Percentiles rank a stretch among this genome's conserved stretches.
Evolutionary conservation across 2,329 filamentous ascomycete species (phyloP).

Genomic region (Hyphodiscus sp.): DNA sequence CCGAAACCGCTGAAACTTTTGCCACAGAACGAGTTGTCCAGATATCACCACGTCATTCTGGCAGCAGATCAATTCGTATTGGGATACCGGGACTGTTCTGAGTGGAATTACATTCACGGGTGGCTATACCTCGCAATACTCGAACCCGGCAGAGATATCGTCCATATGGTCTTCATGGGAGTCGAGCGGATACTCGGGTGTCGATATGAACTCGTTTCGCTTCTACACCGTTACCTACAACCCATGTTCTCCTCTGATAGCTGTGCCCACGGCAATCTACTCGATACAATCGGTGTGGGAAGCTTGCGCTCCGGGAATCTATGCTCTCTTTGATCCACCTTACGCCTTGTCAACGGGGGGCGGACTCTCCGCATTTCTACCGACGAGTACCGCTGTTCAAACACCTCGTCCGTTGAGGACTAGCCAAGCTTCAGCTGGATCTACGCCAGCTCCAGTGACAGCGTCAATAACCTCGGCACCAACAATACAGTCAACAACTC

Average conservation of each 20-base stretch:
- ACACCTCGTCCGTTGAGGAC: not conserved
- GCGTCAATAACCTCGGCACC: not conserved
- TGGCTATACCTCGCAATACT: not conserved
- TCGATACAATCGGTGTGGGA: not conserved
- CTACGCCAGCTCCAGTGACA: not conserved
- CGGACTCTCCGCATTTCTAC: not conserved
- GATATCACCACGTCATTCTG: not conserved
- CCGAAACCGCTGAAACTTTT: not conserved
- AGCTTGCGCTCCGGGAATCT: not conserved
- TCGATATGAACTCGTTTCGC: not conserved
- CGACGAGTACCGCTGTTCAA: not conserved
- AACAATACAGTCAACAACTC: not conserved
- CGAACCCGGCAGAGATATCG: not conserved
- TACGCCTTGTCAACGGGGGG: not conserved
- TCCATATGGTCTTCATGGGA: too few species aligned
- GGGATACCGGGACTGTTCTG: too few species aligned
- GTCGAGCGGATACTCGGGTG: too few species aligned
- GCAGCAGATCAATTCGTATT: not conserved
- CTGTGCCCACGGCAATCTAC: not conserved
- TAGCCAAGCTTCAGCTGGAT: not conserved
- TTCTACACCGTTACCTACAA: slow-evolving; percentile 1
- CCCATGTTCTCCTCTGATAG: not conserved
- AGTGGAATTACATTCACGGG: not conserved
- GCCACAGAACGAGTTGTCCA: not conserved
- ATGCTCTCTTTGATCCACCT: slow-evolving; percentile 1